Evolutionary conservation across 164 flowering plant species (phyloP), one percentile per base, ranked within the genome.

Genomic region (Dillenia suffruticosa): DNA sequence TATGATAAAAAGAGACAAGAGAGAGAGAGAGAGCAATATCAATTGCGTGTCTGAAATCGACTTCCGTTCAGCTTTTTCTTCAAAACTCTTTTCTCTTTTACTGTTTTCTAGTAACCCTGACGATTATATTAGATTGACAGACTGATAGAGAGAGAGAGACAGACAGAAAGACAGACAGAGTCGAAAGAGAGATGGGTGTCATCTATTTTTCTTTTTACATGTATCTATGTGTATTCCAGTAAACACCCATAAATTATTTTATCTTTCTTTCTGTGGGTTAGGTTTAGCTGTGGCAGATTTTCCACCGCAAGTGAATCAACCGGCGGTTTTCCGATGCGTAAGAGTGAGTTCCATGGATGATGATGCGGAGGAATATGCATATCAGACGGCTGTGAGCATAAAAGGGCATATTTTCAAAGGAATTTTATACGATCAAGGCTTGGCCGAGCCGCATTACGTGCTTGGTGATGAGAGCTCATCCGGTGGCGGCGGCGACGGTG

Each of bases 361-460:
- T 10, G 69, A 65, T 0, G 87, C 82, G 1, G 94, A 90, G 40
- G 85, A 83, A 71, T 79, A 64, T 44, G 98, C 94, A 3, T 92
- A 88, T 74, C 91, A 90, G 67, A 87, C 98, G 57, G 88, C 96
- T 14, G 90, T 92, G 54, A 90, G 74, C 76, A 92, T 92, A 5
- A 88, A 93, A 2, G 98, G 98, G 2, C 96, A 90, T 54, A 76
- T 88, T 2, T 93, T 90, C 77, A 93, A 79, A 68, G 98, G 98
- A 22, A 83, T 90, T 66, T 81, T 93, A 12, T 93, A 88, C 57
- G 94, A 93, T 78, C 88, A 84, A 51, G 98, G 98, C 10, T 87
- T 32, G 40, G 40, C 80, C 1, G 96, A 87, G 3, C 54, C 45
- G 11, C 72, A 72, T 12, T 59, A 72, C 46, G 44, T 57, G 32